Conservation (phyloP, 2,329 filamentous ascomycete genomes). For the Phoma sp. region DNA sequence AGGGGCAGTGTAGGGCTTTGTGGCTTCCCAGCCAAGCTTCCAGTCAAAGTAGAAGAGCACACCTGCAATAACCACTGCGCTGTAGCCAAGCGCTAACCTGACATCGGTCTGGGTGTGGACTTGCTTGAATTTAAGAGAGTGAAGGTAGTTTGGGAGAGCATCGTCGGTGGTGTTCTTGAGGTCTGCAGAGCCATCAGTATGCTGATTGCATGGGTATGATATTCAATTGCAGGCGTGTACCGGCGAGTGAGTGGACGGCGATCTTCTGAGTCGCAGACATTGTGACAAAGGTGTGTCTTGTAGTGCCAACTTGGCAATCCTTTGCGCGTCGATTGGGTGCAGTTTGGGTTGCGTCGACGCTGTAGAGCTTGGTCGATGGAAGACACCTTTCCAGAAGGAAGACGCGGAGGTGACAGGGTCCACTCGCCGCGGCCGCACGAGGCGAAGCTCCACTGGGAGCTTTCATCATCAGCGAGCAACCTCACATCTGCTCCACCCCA, state of each 20-base stretch:
- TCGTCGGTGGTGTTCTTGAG: slow-evolving; percentile 98
- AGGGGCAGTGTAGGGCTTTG: slow-evolving; percentile 78
- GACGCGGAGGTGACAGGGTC: slow-evolving; percentile 38
- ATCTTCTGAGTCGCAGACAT: slow-evolving; percentile 59
- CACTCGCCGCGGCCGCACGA: slow-evolving; percentile 21
- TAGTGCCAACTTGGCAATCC: neutral
- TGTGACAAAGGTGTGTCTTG: neutral
- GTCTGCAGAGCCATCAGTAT: slow-evolving; percentile 60
- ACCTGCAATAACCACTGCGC: slow-evolving; percentile 77
- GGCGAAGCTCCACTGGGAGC: slow-evolving; percentile 34
- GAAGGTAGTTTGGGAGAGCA: slow-evolving; percentile 90
- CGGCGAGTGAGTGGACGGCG: slow-evolving; percentile 70
- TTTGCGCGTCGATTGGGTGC: neutral
- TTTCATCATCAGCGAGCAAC: slow-evolving; percentile 28
- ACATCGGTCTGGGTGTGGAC: slow-evolving; percentile 81
- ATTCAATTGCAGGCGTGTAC: slow-evolving; percentile 48
- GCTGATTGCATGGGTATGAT: neutral
- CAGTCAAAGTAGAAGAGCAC: slow-evolving; percentile 92
- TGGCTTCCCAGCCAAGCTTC: slow-evolving; percentile 85
- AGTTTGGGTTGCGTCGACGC: slow-evolving; percentile 16
- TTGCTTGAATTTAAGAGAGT: slow-evolving; percentile 82
- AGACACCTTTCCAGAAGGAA: slow-evolving; percentile 46
- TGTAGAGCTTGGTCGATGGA: slow-evolving; percentile 31
- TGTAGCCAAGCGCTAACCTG: slow-evolving; percentile 81
- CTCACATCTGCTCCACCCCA: slow-evolving; percentile 23